Conservation (phyloP, 1,139 yeast genomes). For the Zygoascus meyerae region DNA sequence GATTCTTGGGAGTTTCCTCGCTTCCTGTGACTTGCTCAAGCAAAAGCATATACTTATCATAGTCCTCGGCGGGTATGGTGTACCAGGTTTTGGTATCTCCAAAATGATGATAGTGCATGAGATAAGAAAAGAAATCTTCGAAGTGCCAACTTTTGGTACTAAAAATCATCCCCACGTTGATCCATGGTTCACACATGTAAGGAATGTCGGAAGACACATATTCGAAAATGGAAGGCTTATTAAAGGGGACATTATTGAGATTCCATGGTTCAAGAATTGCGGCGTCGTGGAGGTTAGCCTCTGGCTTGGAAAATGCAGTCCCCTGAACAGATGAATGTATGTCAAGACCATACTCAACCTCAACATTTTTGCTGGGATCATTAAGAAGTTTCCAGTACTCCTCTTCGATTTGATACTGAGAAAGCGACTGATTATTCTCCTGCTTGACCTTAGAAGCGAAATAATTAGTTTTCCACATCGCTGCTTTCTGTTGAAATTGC, state of each 20-base stretch:
- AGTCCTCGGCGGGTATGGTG: constrained; percentile 63
- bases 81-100: constrained; percentile 73
- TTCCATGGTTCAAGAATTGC: constrained; percentile 55
- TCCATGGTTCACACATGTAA: constrained; percentile 38
- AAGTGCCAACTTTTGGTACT: constrained; percentile 63
- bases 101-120: constrained; percentile 55
- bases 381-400: constrained; percentile 37
- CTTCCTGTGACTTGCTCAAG: constrained; percentile 43
- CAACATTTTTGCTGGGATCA: constrained; percentile 35
- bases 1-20: constrained; percentile 67
- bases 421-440: constrained; percentile 9
- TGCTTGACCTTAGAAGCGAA: constrained; percentile 25
- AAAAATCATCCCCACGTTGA: constrained; percentile 59
- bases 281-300: constrained; percentile 23
- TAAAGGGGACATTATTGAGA: constrained; percentile 53
- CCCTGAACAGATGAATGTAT: constrained; percentile 42
- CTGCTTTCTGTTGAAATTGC: constrained; percentile 58
- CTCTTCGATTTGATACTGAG: constrained; percentile 28
- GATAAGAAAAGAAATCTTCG: constrained; percentile 66
- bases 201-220: constrained; percentile 39
- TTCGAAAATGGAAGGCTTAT: constrained; percentile 46
- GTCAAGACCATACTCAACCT: constrained; percentile 45
- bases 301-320: constrained; percentile 46
- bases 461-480: constrained; percentile 39
- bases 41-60: constrained; percentile 42